Base-by-base conservation (phyloP, 495 filamentous ascomycete genomes). In the Paragyromitra xinjiangensis region DNA sequence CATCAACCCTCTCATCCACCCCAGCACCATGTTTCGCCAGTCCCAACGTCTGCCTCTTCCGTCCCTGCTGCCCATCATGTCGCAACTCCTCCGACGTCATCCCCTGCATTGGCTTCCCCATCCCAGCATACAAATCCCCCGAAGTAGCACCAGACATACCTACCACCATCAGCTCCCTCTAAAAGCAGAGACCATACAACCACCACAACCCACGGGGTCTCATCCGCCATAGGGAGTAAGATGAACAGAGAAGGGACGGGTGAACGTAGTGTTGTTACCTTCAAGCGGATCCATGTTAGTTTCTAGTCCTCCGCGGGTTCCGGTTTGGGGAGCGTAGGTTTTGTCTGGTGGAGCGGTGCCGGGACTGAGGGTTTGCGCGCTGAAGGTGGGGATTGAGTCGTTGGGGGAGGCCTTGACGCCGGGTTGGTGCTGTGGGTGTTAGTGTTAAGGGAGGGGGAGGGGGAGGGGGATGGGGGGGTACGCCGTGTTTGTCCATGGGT, bases 331-430 rank as follows among this genome's bases (percentile, higher is more conserved):
- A 1, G 83, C 74, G 84, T 88, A 92, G 9, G 91, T 91, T 76
- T 84, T 80, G 73, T 88, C 86, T 0, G 84, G 80, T 0, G 92
- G 92, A 0, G 92, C 92, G 6, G 89, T 89, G 63, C 92, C 92
- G 0, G 90, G 83, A 0, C 90, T 85, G 48, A 89, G 84, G 19
- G 87, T 88, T 82, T 93, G 68, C 44, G 88, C 87, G 75, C 85
- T 84, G 86, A 91, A 93, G 78, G 91, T 91, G 56, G 89, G 89
- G 45, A 82, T 84, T 75, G 85, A 82, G 78, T 94, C 91, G 67
- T 85, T 85, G 69, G 89, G 89, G 53, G 83, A 84, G 63, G 88
- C 86, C 71, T 88, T 85, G 45, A 85, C 83, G 75, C 93, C 93
- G 19, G 87, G 88, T 82, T 91, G 85, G 82, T 94, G 92, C 91